Evolutionary conservation across 805 yeast species (phyloP), one percentile per base, ranked within the genome.

Genomic region (Pachysolen tannophilus): DNA sequence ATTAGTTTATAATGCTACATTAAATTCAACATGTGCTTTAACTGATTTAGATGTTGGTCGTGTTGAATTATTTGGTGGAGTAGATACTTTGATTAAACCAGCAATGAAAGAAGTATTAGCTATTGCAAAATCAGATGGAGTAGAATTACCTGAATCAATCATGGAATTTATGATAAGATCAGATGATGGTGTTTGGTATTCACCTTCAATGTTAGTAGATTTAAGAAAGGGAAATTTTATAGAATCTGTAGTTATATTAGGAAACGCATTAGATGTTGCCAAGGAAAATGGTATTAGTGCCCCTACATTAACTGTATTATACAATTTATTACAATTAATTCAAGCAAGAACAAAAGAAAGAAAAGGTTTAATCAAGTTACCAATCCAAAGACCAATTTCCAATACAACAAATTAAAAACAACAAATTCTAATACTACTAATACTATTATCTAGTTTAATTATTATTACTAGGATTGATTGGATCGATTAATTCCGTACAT

Each of bases 151-250:
- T 9, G 52, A 47, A 20, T 51, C 45, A 3, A 43, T 53, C 21
- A 52, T 58, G 30, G 63, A 67, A 11, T 46, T 43, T 38, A 59
- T 63, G 49, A 44, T 63, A 27, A 68, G 65, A 44, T 58, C 64
- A 19, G 64, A 60, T 42, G 67, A 58, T 21, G 58, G 56, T 7
- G 55, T 47, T 30, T 56, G 60, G 49, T 68, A 64, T 37, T 52
- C 65, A 21, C 72, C 72, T 5, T 68, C 73, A 8, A 68, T 68
- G 74, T 48, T 63, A 32, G 62, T 68, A n/a, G 74, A 68, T 41
- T 48, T 56, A 15, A 50, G 65, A 42, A 61, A 67, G 40, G 58
- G 58, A 13, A 59, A 66, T 32, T 58, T 55, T 34, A 55, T 61
- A 35, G 75, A 68, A 47, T 57, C 63, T 38, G 65, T 62, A 33